Base-by-base conservation (phyloP, 2,329 filamentous ascomycete genomes). In the Dryadomyces quercus-mongolicae region DNA sequence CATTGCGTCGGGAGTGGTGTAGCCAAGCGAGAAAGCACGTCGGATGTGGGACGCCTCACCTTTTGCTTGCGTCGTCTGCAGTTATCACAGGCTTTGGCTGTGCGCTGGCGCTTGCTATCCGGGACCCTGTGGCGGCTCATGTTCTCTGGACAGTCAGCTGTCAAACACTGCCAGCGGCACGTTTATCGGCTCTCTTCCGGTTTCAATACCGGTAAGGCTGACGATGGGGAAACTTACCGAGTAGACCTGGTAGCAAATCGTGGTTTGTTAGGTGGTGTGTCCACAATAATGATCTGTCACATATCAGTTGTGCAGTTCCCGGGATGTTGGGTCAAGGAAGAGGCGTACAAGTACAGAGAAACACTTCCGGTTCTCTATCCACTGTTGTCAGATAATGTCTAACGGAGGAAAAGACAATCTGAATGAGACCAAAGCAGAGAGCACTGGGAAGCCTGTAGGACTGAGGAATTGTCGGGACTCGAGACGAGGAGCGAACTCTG, bases 11-110 rank as follows among this genome's bases (percentile, higher is more conserved):
- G 36, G 36, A 40, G 15, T 38, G 13, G 36, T 12, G 36, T 16
- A 40, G 36, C 10, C 15, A 40, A 40, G 36, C 36, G 36, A 40
- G 36, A 9, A 40, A 38, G 3, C 8, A 9, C 8, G 15, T 40
- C 15, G 36, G 15, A 40, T 40, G 36, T 40, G 36, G 15, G 36
- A 40, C 36, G 10, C 10, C 36, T 40, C 15, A 16, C 82, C 73
- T 84, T 85, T 68, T 85, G 81, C 65, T 85, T 85, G 58, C 81
- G 75, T 56, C 75, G 73, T 67, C 82, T 84, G 69, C 82, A 85
- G 58, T 72, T 77, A 59, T 82, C 77, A 65, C 82, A 85, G 44
- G 82, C 82, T 60, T 80, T 76, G 25, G 78, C 77, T 52, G 76
- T 84, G 61, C 82, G 76, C 67, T 81, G 77, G 59, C 81, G 74